A percentile compares a stretch with the other conserved stretches of the same genome.
Conservation (phyloP, 192 early-diverging fungal species). For the Phlyctochytrium bullatum region DNA sequence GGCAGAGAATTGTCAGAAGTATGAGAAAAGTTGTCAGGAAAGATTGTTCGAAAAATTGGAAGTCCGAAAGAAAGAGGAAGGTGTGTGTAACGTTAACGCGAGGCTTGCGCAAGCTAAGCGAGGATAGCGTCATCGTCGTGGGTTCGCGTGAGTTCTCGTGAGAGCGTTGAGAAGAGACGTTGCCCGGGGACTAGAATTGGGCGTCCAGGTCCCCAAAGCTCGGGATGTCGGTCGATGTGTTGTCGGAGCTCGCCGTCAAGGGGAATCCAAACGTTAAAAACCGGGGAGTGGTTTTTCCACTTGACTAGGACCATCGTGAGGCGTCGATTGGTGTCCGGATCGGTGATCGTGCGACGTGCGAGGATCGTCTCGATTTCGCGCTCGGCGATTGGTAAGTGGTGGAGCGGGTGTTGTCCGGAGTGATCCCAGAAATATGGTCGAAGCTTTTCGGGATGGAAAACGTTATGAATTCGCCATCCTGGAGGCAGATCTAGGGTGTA, state of each 20-base stretch:
- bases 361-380: constrained; percentile 7
- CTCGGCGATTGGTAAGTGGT: not conserved
- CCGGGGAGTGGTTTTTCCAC: not conserved
- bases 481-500: constrained; percentile 1
- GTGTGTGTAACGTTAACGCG: too few species aligned
- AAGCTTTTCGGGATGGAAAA: constrained; percentile 15
- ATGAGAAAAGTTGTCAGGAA: too few species aligned
- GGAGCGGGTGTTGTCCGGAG: constrained; percentile 1
- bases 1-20: too few species aligned
- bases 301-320: too few species aligned
- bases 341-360: not conserved
- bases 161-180: not conserved
- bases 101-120: too few species aligned
- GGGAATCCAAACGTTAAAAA: not conserved
- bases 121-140: not conserved
- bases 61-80: too few species aligned
- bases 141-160: not conserved
- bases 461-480: constrained; percentile 4
- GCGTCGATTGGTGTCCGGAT: too few species aligned
- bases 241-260: too few species aligned
- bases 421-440: constrained; percentile 1
- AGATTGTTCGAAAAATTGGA: too few species aligned
- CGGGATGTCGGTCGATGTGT: not conserved
- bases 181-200: not conserved
- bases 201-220: too few species aligned